These are phyloP conservation scores for Streptanthus diversifolius DNA, from an alignment of 345 rosid species.

Conservation along the genomic window DNA sequence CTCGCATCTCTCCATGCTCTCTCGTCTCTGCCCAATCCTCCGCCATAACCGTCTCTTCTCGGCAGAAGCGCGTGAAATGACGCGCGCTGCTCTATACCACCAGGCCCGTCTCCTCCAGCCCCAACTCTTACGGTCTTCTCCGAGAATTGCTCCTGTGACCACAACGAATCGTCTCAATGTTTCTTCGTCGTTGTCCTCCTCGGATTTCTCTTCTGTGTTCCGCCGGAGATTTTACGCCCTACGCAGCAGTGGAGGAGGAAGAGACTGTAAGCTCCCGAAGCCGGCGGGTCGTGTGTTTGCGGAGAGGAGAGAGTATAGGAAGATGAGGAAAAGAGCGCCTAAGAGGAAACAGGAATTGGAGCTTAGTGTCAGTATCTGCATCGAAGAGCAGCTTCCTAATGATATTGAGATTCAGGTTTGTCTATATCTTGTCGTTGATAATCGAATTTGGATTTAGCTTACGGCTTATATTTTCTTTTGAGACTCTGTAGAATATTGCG, in stretches of 20 bases:
- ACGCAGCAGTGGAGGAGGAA: constrained; percentile 4
- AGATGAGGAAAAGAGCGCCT: constrained; percentile 44
- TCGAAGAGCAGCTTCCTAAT: constrained; percentile 80
- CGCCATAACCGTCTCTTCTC: constrained; percentile 32
- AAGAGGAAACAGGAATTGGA: constrained; percentile 58
- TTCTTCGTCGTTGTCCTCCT: constrained; percentile 10
- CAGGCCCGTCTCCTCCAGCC: constrained; percentile 19
- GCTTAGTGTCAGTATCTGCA: constrained; percentile 75
- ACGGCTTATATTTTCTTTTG: not conserved
- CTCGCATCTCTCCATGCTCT: constrained; percentile 33
- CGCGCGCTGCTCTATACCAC: constrained; percentile 44
- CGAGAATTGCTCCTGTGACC: constrained; percentile 2
- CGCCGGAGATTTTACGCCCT: constrained; percentile 42
- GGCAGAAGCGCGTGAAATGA: constrained; percentile 47
- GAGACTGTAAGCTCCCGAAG: constrained; percentile 32
- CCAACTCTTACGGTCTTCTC: not conserved
- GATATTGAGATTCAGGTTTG: constrained; percentile 76
- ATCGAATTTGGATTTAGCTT: constrained; percentile 1
- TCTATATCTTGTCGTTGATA: not conserved
- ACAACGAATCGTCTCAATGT: constrained; percentile 18
- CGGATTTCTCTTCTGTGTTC: constrained; percentile 19
- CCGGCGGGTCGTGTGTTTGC: constrained; percentile 33
- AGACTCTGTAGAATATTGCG: constrained; percentile 64
- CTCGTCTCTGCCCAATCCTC: constrained; percentile 46
- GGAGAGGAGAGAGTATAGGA: constrained; percentile 63